Evolutionary conservation across 2,329 filamentous ascomycete genomes (phyloP).

Genomic region (Botrytis tulipae): DNA sequence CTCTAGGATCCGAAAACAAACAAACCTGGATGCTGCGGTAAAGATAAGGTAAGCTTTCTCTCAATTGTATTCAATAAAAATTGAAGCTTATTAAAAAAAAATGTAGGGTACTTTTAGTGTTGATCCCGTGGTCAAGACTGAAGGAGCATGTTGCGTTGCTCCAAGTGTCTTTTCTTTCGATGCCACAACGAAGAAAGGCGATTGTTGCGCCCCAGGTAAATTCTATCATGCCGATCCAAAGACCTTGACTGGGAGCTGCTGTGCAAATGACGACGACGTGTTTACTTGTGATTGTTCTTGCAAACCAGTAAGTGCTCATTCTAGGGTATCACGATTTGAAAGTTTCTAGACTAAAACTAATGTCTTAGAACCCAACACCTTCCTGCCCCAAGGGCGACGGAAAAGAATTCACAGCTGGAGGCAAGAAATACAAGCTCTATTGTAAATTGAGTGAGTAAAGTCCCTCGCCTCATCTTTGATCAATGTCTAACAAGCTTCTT

Average conservation of each 20-base stretch:
- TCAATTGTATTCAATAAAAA: not conserved
- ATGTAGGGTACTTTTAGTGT: conserved; percentile 7
- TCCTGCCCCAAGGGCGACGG: conserved; percentile 9
- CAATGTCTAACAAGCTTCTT: not conserved
- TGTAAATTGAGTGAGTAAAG: not conserved
- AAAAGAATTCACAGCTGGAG: not conserved
- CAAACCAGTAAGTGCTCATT: not conserved
- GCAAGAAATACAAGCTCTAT: conserved; percentile 5
- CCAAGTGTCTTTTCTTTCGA: conserved; percentile 10
- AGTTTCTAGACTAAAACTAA: not conserved
- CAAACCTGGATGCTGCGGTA: conserved; percentile 2
- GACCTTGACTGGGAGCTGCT: not conserved
- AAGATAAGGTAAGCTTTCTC: not conserved
- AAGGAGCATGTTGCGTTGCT: conserved; percentile 13
- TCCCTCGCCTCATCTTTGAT: not conserved
- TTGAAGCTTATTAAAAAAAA: not conserved
- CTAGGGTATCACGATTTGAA: no score
- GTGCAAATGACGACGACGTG: conserved; percentile 6
- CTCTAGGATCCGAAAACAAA: not conserved
- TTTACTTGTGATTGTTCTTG: conserved; percentile 17
- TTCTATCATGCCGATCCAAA: conserved; percentile 3
- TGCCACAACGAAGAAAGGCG: not conserved
- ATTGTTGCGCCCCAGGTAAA: not conserved
- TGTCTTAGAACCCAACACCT: not conserved
- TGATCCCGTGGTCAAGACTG: not conserved